Conservation (phyloP, 768 basidiomycete genomes). For the Boletus subcaerulescens region DNA sequence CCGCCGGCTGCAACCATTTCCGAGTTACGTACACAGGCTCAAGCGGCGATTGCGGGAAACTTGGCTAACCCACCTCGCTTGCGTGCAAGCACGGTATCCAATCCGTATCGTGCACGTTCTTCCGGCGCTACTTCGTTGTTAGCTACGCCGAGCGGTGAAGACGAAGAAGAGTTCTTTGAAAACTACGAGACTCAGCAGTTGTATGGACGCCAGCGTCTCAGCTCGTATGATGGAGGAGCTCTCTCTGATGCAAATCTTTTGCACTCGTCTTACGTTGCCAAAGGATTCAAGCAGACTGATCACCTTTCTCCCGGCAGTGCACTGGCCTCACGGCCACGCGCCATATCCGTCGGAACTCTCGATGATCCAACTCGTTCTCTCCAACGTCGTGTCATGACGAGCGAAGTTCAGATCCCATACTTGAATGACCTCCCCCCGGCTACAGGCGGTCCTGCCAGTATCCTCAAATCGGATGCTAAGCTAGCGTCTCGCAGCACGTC, state of each 20-base stretch:
- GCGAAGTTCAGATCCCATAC: conserved; percentile 55
- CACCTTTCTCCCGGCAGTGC: conserved; percentile 51
- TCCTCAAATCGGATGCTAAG: conserved; percentile 61
- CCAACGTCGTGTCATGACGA: conserved; percentile 60
- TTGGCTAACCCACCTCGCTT: conserved; percentile 75
- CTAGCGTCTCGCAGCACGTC: conserved; percentile 41
- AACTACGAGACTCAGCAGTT: conserved; percentile 43
- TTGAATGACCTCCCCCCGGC: conserved; percentile 50
- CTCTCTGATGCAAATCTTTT: conserved; percentile 50
- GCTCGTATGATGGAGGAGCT: conserved; percentile 56
- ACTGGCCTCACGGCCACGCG: conserved; percentile 60
- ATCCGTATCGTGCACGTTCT: conserved; percentile 77
- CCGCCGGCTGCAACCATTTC: conserved; percentile 85
- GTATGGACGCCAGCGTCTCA: conserved; percentile 56
- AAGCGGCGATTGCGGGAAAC: conserved; percentile 85
- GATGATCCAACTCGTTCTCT: conserved; percentile 74
- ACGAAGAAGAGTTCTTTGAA: conserved; percentile 76
- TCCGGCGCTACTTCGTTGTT: conserved; percentile 59
- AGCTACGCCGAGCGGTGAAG: conserved; percentile 57
- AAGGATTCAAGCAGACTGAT: conserved; percentile 72
- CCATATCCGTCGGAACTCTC: conserved; percentile 85
- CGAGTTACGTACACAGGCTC: conserved; percentile 85
- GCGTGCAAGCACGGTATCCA: conserved; percentile 90
- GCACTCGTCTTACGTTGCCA: conserved; percentile 60
- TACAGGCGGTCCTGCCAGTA: conserved; percentile 39